A percentile compares a stretch with the other conserved stretches of the same genome.
Evolutionary conservation across 2,329 filamentous ascomycete genomes (phyloP).

Genomic region (Sordariomycetes sp.): DNA sequence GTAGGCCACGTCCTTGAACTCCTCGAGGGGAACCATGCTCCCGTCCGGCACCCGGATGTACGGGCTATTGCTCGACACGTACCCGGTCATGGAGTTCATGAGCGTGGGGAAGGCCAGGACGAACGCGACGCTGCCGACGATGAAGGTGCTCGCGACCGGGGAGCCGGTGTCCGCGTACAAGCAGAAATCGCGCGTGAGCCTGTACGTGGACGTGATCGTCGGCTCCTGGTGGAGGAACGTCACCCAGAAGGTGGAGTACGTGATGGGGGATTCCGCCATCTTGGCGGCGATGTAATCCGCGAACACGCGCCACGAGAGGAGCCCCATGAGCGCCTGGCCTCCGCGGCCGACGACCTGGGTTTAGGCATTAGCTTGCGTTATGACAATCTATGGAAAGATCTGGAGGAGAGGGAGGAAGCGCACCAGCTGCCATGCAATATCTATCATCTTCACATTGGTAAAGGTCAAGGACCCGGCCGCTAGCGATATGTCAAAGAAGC

Average conservation of each 20-base stretch:
- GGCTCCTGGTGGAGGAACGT: conserved; percentile 13
- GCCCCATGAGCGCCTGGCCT: conserved; percentile 15
- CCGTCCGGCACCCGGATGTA: conserved; percentile 11
- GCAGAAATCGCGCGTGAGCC: conserved; percentile 11
- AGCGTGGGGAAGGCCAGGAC: conserved; percentile 16
- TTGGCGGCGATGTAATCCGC: conserved; percentile 14
- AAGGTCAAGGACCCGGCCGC: conserved; percentile 13
- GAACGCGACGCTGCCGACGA: conserved; percentile 14
- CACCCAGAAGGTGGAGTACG: conserved; percentile 15
- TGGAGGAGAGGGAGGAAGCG: conserved; percentile 4
- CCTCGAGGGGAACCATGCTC: conserved; percentile 9
- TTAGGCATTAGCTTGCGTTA: too few relatives aligned
- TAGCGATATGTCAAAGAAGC: conserved; percentile 8
- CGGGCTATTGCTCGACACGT: conserved; percentile 11
- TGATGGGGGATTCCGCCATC: conserved; percentile 14
- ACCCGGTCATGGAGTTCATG: conserved; percentile 17
- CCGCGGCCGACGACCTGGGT: conserved; percentile 15
- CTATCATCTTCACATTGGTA: conserved; percentile 14
- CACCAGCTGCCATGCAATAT: conserved; percentile 17
- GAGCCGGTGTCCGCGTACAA: conserved; percentile 10
- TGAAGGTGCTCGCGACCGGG: conserved; percentile 12
- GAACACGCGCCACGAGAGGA: conserved; percentile 16
- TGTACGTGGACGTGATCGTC: conserved; percentile 9
- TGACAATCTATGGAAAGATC: too few relatives aligned
- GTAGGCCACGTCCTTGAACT: conserved; percentile 10